These are phyloP conservation scores for Elongisporangium undulatum DNA, from an alignment of 352 stramenopile species.

Conservation along the genomic window DNA sequence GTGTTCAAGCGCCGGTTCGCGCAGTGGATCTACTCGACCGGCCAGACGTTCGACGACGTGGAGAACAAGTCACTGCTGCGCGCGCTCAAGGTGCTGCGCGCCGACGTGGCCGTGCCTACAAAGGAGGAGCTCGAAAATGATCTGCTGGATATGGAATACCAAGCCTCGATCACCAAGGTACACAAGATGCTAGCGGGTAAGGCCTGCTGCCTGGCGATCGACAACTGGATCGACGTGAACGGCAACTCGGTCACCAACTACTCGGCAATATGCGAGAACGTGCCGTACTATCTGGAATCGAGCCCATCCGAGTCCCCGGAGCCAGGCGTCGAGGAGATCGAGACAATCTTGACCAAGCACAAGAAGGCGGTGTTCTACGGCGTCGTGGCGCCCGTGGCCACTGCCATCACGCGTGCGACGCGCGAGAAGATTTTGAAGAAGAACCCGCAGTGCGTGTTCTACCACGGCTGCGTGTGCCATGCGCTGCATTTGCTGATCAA, in stretches of 20 bases:
- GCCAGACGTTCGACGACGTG: constrained; percentile 37
- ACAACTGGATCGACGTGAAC: constrained; percentile 40
- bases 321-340: constrained; percentile 28
- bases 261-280: constrained; percentile 28
- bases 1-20: constrained; percentile 63
- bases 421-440: constrained; percentile 55
- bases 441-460: constrained; percentile 54
- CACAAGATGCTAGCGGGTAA: constrained; percentile 37
- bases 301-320: constrained; percentile 21
- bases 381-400: constrained; percentile 40
- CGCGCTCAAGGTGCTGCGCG: constrained; percentile 35
- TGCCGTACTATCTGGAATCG: constrained; percentile 43
- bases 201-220: constrained; percentile 50
- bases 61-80: constrained; percentile 38
- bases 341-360: constrained; percentile 38
- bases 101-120: constrained; percentile 32
- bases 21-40: constrained; percentile 60
- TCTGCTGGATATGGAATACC: constrained; percentile 50
- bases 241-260: constrained; percentile 43
- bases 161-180: constrained; percentile 36
- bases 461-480: constrained; percentile 55
- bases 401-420: constrained; percentile 30
- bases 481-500: constrained; percentile 42
- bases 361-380: constrained; percentile 50
- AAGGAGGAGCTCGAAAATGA: constrained; percentile 62